Evolutionary conservation across 768 basidiomycete genomes (phyloP).

Genomic region (Boletus rufocinnamomeus): DNA sequence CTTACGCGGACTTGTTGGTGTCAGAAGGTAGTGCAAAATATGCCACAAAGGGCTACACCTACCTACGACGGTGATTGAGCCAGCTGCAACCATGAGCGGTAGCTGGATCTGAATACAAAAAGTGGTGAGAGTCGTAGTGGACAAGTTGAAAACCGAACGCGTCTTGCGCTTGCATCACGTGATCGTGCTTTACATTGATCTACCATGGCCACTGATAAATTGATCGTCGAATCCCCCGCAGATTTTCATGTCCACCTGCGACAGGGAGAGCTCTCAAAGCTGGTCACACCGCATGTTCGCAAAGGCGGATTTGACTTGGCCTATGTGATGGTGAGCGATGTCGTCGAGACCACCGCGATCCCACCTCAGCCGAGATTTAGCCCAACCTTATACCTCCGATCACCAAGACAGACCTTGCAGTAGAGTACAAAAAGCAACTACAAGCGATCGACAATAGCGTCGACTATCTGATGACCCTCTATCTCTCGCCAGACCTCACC

Average conservation of each 20-base stretch:
- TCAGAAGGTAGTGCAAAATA: constrained; percentile 9
- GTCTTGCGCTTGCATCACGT: constrained; percentile 30
- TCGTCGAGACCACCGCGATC: constrained; percentile 10
- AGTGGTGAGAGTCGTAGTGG: not conserved
- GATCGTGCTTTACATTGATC: constrained; percentile 25
- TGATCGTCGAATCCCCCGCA: constrained; percentile 56
- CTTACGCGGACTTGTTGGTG: constrained; percentile 76
- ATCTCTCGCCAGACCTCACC: constrained; percentile 89
- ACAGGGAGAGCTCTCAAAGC: constrained; percentile 75
- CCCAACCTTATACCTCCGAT: constrained; percentile 93
- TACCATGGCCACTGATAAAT: constrained; percentile 28
- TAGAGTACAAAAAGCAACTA: constrained; percentile 77
- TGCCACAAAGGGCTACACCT: constrained; percentile 14
- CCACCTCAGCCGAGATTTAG: constrained; percentile 42
- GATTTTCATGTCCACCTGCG: constrained; percentile 98
- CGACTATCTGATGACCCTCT: constrained; percentile 94
- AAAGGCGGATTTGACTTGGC: constrained; percentile 88
- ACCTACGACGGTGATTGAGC: constrained; percentile 89
- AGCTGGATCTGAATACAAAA: constrained; percentile 5
- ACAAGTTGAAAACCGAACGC: constrained; percentile 37
- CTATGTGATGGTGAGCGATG: constrained; percentile 86
- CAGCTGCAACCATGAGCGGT: constrained; percentile 71
- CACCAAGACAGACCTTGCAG: constrained; percentile 75
- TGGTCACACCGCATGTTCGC: constrained; percentile 89
- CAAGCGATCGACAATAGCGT: constrained; percentile 72